Base-by-base conservation (phyloP, 2,329 filamentous ascomycete genomes). In the Bipolaris oryzae region DNA sequence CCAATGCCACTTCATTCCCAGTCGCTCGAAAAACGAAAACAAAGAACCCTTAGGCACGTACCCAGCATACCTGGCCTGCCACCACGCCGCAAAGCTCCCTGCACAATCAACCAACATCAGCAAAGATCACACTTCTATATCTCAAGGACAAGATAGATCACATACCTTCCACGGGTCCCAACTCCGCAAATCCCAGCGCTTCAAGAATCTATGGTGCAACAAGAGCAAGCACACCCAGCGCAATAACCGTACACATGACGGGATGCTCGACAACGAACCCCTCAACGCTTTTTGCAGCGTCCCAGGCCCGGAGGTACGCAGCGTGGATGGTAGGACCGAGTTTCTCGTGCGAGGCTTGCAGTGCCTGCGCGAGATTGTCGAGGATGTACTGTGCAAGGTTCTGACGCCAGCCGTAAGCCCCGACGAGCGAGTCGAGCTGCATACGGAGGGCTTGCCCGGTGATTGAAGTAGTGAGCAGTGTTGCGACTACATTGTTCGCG, bases 11-110 rank as follows among this genome's bases (percentile, higher is more conserved):
- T 62, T 66, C 78, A 80, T 80, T 0, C 78, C 78, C 55, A 80
- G 58, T 11, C 75, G 67, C 70, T 80, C 78, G 31, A 81, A 74
- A 48, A 71, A 81, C 2, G 73, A 72, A 55, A 79, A 79, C n/a
- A 81, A 57, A 4, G 77, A 77, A 0, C 69, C 70, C 55, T 75
- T 75, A 0, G 77, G 75, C 48, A 80, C 76, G 44, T 72, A 72
- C 1, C 77, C 78, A 2, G 63, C 66, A 62, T 79, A 80, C 1
- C 50, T 60, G 0, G 69, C 56, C 62, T 79, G 74, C 76, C 78
- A 81, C 58, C 56, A 63, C 1, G 78, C 72, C 13, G 79, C 79
- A 50, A 79, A 80, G 2, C 62, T 62, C 13, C 64, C 67, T 71
- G 52, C 25, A 35, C 31, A 52, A 52, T 25, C 18, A 28, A 20